Percentiles rank a stretch among this genome's conserved stretches.
phyloP scores from a whole-genome alignment of 2,329 filamentous ascomycete genomes.

The Fusarium napiforme region DNA sequence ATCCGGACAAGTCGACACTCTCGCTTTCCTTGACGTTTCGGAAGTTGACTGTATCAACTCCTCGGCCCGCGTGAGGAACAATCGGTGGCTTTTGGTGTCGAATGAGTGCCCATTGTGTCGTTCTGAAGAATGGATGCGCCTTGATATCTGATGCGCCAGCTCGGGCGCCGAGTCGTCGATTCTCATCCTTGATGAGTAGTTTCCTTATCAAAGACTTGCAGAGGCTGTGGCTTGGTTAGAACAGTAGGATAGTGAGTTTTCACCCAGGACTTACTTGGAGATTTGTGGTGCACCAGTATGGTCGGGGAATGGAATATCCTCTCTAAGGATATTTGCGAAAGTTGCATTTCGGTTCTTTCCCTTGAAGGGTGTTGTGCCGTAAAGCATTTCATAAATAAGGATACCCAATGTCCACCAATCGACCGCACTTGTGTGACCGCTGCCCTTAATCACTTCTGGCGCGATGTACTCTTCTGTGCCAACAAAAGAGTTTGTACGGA shows the following conservation, averaged over 20 bases:
- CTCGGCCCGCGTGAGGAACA: conserved; percentile 88
- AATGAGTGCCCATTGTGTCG: conserved; percentile 95
- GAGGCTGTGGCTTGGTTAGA: conserved; percentile 65
- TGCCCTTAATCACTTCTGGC: conserved; percentile 98
- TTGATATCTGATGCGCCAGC: conserved; percentile 98
- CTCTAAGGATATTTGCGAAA: conserved; percentile 94
- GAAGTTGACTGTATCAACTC: conserved; percentile 96
- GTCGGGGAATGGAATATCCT: conserved; percentile 96
- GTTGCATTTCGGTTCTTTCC: conserved; percentile 98
- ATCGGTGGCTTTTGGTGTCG: conserved; percentile 98
- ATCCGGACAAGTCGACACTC: conserved; percentile 84
- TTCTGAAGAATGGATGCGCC: conserved; percentile 93
- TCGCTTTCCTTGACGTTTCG: conserved; percentile 97
- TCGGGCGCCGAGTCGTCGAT: conserved; percentile 88
- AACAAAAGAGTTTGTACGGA: conserved; percentile 98
- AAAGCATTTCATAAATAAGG: conserved; percentile 98
- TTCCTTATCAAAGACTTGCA: conserved; percentile 98
- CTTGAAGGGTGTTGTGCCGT: conserved; percentile 98
- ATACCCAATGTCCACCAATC: conserved; percentile 99
- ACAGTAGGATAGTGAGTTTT: not conserved
- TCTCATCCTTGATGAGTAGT: conserved; percentile 97
- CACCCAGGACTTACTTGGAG: conserved; percentile 76
- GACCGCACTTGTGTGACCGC: conserved; percentile 96
- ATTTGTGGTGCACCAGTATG: conserved; percentile 84
- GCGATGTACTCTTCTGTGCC: conserved; percentile 99